phyloP scores from a whole-genome alignment of 768 basidiomycete species.

The Calvatia gigantea region DNA sequence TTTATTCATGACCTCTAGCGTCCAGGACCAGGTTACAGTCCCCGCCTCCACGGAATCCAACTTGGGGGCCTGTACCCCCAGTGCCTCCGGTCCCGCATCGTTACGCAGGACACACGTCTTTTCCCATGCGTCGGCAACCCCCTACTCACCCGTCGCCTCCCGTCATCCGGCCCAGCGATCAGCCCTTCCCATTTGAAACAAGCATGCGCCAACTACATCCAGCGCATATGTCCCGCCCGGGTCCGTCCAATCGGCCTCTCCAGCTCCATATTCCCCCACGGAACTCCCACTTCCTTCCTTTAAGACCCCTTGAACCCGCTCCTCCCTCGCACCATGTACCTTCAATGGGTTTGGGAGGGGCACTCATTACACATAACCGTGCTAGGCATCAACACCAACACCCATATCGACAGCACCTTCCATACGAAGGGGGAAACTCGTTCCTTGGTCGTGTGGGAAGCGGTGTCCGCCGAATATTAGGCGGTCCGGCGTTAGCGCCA shows the following conservation, averaged over 20 bases:
- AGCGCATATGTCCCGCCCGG: constrained; percentile 21
- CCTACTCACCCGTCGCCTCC: constrained; percentile 31
- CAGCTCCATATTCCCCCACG: constrained; percentile 13
- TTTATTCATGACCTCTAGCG: constrained; percentile 1
- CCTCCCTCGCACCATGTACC: constrained; percentile 56
- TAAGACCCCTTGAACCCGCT: constrained; percentile 24
- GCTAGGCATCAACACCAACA: constrained; percentile 13
- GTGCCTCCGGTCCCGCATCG: constrained; percentile 49
- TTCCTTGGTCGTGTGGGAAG: constrained; percentile 11
- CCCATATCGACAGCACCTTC: background rate
- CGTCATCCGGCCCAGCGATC: constrained; percentile 45
- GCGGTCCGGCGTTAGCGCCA: constrained; percentile 8
- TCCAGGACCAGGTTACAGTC: constrained; percentile 30
- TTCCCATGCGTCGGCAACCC: constrained; percentile 33
- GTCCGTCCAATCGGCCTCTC: constrained; percentile 19
- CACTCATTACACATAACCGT: constrained; percentile 42
- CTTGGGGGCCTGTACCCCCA: constrained; percentile 42
- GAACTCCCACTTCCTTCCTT: constrained; percentile 18
- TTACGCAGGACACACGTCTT: constrained; percentile 30
- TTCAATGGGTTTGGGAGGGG: constrained; percentile 63
- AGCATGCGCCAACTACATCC: constrained; percentile 8
- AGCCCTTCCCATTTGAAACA: constrained; percentile 52
- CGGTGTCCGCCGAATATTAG: constrained; percentile 12
- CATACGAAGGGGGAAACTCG: background rate
- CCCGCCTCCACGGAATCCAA: constrained; percentile 44